Evolutionary conservation across 2,329 filamentous ascomycete genomes (phyloP).

Genomic region (Knufia petricola): DNA sequence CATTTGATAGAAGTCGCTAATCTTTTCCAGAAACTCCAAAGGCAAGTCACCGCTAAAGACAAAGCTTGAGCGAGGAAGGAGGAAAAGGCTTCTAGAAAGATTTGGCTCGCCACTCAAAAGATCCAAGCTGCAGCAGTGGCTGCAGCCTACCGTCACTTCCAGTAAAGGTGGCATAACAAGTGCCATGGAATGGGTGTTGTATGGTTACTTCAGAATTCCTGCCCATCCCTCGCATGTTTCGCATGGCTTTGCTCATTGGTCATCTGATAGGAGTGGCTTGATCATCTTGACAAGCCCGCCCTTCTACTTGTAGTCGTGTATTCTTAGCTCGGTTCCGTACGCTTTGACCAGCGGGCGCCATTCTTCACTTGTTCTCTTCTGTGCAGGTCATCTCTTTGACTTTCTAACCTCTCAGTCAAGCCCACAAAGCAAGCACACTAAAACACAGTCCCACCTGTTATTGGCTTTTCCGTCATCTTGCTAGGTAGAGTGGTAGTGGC

Average conservation of each 20-base stretch:
- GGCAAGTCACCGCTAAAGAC: neutral
- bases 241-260: neutral
- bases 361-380: neutral
- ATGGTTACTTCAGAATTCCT: neutral
- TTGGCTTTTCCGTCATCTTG: slow-evolving; percentile 1
- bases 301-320: too few species aligned
- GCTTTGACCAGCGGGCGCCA: neutral
- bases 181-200: neutral
- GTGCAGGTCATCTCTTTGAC: neutral
- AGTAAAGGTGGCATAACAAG: neutral
- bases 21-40: neutral
- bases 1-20: neutral
- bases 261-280: too few species aligned
- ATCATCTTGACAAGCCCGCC: too few species aligned
- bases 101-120: slow-evolving; percentile 4
- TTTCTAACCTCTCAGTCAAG: neutral
- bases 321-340: neutral
- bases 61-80: neutral
- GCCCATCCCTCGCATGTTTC: neutral
- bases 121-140: neutral
- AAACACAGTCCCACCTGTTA: neutral
- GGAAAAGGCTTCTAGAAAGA: neutral
- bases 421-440: neutral
- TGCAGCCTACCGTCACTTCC: slow-evolving; percentile 8
- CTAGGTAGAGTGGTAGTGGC: neutral